Base-by-base conservation (phyloP, 805 yeast species). In the Wickerhamiella slavikovae region DNA sequence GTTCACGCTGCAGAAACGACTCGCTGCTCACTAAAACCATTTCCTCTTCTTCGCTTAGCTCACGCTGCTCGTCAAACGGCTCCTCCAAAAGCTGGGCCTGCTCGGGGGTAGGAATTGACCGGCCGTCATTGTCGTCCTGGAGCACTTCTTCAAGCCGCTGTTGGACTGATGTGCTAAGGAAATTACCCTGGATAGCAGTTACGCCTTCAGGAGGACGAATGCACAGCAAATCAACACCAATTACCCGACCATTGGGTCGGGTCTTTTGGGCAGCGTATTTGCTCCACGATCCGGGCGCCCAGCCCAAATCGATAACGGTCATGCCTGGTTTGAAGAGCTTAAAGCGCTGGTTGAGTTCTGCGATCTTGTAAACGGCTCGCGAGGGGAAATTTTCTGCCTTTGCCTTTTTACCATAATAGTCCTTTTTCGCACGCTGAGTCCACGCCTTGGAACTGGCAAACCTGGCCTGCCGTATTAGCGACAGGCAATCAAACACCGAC, bases 281-380 rank as follows among this genome's bases (percentile, higher is more conserved):
- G 6, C 85, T 67, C 94, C 94, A 80, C 3, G 93, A 82, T 0
- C 94, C 94, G 0, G 94, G 94, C 0, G 93, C 92, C 48, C 70
- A 82, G 0, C 94, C 62, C 27, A 89, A 54, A 54, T 89, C 98
- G 4, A 89, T 68, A 1, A 89, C 75, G 25, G 68, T 64, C 38
- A 54, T 60, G 0, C 68, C 59, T 2, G 59, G 59, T 23, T 52
- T 49, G 47, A 85, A 71, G 2, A 89, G 35, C 19, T 57, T 49
- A 51, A 59, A 76, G 41, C 64, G 68, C 11, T 67, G 57, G 46
- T 83, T 70, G 8, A 89, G 60, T 44, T 85, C 91, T 15, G 70
- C 48, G 20, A 89, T 56, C 45, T 89, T 89, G 54, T 69, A 85
- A 0, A 95, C 95, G 0, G 98, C 98, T 26, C 98, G 52, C 2